These are phyloP conservation scores for Funneliformis caledonium DNA, from an alignment of 371 early-diverging fungal species.

Conservation along the genomic window DNA sequence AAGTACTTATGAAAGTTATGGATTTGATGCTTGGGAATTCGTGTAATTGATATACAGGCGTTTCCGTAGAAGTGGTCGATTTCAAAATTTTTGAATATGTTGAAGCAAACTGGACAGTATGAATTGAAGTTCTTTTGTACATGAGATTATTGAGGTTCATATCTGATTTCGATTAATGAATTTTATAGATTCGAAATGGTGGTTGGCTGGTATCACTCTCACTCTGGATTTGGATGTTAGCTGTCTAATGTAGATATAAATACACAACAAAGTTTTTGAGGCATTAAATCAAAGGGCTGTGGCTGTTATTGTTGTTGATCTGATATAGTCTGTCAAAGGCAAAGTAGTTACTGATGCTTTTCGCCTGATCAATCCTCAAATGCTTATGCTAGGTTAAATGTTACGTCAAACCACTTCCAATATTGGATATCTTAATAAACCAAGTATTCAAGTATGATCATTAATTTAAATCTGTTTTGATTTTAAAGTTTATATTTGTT, in stretches of 20 bases:
- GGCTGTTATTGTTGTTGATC: slow-evolving; percentile 98
- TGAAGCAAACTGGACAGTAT: slow-evolving; percentile 98
- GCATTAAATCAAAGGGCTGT: slow-evolving; percentile 96
- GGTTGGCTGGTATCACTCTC: slow-evolving; percentile 99
- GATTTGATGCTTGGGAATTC: slow-evolving; percentile 99
- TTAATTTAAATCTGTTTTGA: neutral
- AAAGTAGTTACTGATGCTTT: slow-evolving; percentile 99
- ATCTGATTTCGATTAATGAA: neutral
- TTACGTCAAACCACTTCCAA: slow-evolving; percentile 99
- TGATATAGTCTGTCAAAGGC: slow-evolving; percentile 99
- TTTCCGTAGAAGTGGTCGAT: slow-evolving; percentile 99
- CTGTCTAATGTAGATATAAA: slow-evolving; percentile 99
- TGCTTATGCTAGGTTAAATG: slow-evolving; percentile 90
- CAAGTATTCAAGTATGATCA: too few relatives aligned
- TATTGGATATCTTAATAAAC: slow-evolving; percentile 73
- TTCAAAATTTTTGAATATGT: slow-evolving; percentile 99
- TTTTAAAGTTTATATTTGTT: neutral
- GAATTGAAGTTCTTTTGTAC: neutral
- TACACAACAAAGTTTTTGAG: slow-evolving; percentile 98
- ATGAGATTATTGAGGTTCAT: neutral
- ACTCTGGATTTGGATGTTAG: slow-evolving; percentile 99
- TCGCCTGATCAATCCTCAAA: slow-evolving; percentile 95
- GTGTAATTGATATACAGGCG: slow-evolving; percentile 99
- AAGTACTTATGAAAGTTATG: slow-evolving; percentile 99
- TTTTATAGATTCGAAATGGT: slow-evolving; percentile 93